Percentiles rank a stretch among this genome's conserved stretches.
Conservation (phyloP, 306 rosid species). For the Carpinus fangiana region DNA sequence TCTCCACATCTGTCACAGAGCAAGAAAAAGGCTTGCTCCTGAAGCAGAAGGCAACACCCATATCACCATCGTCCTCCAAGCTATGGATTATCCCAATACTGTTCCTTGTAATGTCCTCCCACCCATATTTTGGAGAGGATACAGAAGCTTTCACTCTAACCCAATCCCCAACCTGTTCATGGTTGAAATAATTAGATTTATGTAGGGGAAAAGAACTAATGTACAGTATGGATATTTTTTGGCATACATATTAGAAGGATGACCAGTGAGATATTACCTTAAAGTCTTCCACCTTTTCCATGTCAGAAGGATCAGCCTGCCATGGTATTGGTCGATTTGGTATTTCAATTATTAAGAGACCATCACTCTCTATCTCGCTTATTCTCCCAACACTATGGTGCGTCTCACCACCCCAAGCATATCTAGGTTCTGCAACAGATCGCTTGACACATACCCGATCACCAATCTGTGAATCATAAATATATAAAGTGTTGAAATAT, state of each 20-base stretch:
- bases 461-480: constrained; percentile 66
- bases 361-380: constrained; percentile 96
- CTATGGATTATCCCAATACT: constrained; percentile 92
- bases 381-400: constrained; percentile 97
- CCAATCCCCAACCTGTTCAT: constrained; percentile 93
- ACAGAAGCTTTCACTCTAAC: constrained; percentile 97
- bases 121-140: constrained; percentile 95
- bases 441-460: constrained; percentile 93
- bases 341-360: constrained; percentile 87
- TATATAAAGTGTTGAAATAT: constrained; percentile 14
- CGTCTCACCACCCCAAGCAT: constrained; percentile 99
- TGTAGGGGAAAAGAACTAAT: constrained; percentile 4
- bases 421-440: constrained; percentile 98
- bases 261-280: constrained; percentile 51
- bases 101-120: constrained; percentile 93
- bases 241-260: constrained; percentile 14
- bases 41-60: constrained; percentile 96
- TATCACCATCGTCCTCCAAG: constrained; percentile 92
- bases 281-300: constrained; percentile 97
- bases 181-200: constrained; percentile 17
- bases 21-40: constrained; percentile 90
- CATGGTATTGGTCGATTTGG: constrained; percentile 94
- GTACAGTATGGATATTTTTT: constrained; percentile 14
- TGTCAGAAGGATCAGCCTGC: constrained; percentile 99
- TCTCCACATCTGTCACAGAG: constrained; percentile 94